Conservation (phyloP, 208 protist genomes). For the Zelonia costaricensis region DNA sequence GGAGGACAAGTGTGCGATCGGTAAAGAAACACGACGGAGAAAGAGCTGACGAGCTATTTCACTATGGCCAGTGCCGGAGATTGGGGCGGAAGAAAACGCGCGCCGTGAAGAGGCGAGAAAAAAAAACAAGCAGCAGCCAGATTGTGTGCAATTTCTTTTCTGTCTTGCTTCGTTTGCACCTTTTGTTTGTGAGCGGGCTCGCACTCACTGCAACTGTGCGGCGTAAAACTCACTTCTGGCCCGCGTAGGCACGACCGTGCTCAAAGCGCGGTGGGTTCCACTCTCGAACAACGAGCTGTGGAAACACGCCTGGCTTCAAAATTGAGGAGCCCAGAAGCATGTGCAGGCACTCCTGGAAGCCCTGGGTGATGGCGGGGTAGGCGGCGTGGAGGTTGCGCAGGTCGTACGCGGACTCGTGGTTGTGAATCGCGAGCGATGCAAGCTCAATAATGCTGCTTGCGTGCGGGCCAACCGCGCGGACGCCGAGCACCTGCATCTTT, state of each 20-base stretch:
- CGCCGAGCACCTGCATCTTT: constrained; percentile 89
- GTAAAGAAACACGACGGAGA: too few species aligned
- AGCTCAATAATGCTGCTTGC: constrained; percentile 90
- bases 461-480: constrained; percentile 85
- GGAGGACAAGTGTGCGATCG: too few species aligned
- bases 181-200: too few species aligned
- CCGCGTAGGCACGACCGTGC: constrained; percentile 54
- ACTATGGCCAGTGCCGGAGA: too few species aligned
- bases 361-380: constrained; percentile 86
- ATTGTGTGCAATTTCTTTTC: too few species aligned
- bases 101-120: too few species aligned
- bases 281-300: constrained; percentile 68
- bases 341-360: constrained; percentile 90
- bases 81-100: too few species aligned
- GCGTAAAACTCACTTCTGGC: constrained; percentile 12
- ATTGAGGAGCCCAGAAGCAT: constrained; percentile 88
- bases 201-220: too few species aligned
- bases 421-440: constrained; percentile 88
- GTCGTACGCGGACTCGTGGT: constrained; percentile 74
- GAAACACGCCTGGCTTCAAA: constrained; percentile 88
- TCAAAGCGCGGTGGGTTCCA: constrained; percentile 81
- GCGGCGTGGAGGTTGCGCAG: constrained; percentile 72
- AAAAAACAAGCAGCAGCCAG: too few species aligned
- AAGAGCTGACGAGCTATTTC: too few species aligned
- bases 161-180: too few species aligned